phyloP scores from a whole-genome alignment of 768 basidiomycete species.

The Piloderma croceum region DNA sequence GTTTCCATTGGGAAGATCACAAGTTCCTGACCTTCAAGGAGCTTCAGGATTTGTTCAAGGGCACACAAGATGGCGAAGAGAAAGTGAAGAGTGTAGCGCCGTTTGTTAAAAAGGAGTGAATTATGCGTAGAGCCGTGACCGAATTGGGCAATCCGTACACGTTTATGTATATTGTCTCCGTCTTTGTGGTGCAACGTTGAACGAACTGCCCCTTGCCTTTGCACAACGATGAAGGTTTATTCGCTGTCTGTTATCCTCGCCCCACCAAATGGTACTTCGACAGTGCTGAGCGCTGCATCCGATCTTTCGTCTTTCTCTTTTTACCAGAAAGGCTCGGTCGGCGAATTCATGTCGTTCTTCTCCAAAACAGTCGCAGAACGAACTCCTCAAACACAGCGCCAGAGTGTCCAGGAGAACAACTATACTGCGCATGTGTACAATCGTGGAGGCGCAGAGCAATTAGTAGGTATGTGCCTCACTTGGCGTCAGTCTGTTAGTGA shows the following conservation, averaged over 20 bases:
- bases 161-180: background rate
- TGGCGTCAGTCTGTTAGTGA: constrained; percentile 2
- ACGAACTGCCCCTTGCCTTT: background rate
- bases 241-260: constrained; percentile 71
- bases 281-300: constrained; percentile 57
- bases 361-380: constrained; percentile 88
- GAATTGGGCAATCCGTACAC: too few species aligned
- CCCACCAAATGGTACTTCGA: constrained; percentile 57
- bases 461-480: constrained; percentile 58
- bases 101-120: background rate
- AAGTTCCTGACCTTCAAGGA: constrained; percentile 32
- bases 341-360: constrained; percentile 93
- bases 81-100: constrained; percentile 8
- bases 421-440: constrained; percentile 95
- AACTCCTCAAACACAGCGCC: constrained; percentile 81
- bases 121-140: too few species aligned
- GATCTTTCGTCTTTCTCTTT: constrained; percentile 92
- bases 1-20: constrained; percentile 51
- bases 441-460: constrained; percentile 75
- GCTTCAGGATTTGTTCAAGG: constrained; percentile 31
- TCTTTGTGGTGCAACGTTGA: background rate
- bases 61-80: constrained; percentile 20
- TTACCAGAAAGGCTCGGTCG: constrained; percentile 83
- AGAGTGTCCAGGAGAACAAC: constrained; percentile 90
- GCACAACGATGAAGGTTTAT: constrained; percentile 74